These are phyloP conservation scores for Penicillium soppii DNA, from an alignment of 495 filamentous ascomycete species.

Conservation along the genomic window DNA sequence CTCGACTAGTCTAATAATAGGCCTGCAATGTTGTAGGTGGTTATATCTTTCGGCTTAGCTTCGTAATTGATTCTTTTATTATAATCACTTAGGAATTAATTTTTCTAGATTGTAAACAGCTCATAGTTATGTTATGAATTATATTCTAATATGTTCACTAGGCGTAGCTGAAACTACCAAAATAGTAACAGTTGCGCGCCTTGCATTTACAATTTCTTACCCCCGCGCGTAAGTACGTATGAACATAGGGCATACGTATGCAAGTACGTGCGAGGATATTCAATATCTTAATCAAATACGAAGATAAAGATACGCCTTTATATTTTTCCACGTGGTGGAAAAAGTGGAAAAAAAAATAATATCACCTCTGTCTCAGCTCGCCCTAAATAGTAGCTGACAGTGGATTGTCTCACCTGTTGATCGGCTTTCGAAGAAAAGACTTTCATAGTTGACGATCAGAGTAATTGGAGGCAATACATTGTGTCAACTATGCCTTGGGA, in stretches of 20 bases:
- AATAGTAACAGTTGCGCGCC: background rate
- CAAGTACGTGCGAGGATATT: no score
- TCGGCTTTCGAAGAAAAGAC: background rate
- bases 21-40: no score
- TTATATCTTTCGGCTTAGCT: no score
- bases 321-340: background rate
- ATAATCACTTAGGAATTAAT: no score
- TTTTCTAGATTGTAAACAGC: no score
- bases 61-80: no score
- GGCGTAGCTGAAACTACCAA: background rate
- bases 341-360: no score
- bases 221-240: no score
- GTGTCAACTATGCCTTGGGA: background rate
- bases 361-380: background rate
- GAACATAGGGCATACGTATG: no score
- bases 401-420: constrained; percentile 19
- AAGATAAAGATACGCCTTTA: background rate
- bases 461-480: background rate
- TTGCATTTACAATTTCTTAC: no score
- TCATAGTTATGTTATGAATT: no score
- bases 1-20: constrained; percentile 11
- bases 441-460: background rate
- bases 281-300: background rate
- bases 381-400: background rate
- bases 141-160: background rate